A percentile compares a stretch with the other conserved stretches of the same genome.
phyloP scores from a whole-genome alignment of 2,329 filamentous ascomycete genomes.

The Fusarium newnesense region DNA sequence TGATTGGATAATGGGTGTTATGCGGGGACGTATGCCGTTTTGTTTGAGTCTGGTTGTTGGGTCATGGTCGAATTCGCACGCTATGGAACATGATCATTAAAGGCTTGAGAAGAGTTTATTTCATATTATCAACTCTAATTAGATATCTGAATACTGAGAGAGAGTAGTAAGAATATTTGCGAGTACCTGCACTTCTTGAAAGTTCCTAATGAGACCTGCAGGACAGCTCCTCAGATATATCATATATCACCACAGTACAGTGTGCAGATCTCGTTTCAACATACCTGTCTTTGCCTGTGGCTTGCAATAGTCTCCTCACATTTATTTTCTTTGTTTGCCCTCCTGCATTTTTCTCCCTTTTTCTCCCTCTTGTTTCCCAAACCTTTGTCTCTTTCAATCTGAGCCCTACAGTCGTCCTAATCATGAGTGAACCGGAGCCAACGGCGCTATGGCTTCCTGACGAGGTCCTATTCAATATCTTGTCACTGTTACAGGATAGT shows the following conservation, averaged over 20 bases:
- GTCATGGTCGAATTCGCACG: not conserved
- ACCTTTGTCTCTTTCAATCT: not conserved
- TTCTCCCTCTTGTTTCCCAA: not conserved
- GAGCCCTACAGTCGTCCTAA: not conserved
- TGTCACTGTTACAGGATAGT: not conserved
- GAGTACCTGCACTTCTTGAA: no score
- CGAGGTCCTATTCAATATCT: not conserved
- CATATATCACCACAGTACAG: not conserved
- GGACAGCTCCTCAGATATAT: not conserved
- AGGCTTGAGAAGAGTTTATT: not conserved
- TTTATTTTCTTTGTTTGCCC: not conserved
- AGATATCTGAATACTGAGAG: no score
- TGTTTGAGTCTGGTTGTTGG: not conserved
- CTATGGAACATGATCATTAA: not conserved
- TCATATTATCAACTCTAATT: no score
- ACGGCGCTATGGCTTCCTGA: not conserved
- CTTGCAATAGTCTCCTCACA: not conserved
- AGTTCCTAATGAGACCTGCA: not conserved
- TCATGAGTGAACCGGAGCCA: not conserved
- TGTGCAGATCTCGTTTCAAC: not conserved
- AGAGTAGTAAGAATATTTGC: not conserved
- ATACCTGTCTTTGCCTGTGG: not conserved
- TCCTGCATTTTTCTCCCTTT: not conserved
- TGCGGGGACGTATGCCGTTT: not conserved
- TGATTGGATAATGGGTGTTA: not conserved